phyloP scores from a whole-genome alignment of 495 filamentous ascomycete genomes.

The Penicillium nucicola region DNA sequence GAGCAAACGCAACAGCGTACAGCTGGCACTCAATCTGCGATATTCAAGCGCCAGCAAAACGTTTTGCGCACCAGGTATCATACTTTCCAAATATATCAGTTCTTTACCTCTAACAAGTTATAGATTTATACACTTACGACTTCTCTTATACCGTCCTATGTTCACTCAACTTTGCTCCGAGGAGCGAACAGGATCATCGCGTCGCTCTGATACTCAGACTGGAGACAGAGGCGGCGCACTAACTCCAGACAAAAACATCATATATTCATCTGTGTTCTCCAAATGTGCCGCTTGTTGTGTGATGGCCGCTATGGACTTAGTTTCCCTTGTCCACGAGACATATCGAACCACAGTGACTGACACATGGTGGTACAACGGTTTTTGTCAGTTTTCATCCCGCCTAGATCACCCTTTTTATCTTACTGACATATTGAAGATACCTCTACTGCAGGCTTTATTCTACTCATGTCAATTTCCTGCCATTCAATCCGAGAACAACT shows the following conservation, averaged over 20 bases:
- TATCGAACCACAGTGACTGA: constrained; percentile 36
- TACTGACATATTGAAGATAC: constrained; percentile 25
- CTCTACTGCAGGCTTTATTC: constrained; percentile 39
- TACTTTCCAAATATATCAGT: background rate
- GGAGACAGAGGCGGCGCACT: background rate
- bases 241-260: constrained; percentile 17
- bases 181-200: constrained; percentile 12
- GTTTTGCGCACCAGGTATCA: constrained; percentile 38
- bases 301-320: constrained; percentile 35
- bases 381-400: constrained; percentile 28
- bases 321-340: constrained; percentile 34
- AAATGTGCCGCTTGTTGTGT: constrained; percentile 42
- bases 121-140: constrained; percentile 43
- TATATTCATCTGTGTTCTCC: constrained; percentile 33
- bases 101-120: background rate
- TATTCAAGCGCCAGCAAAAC: constrained; percentile 37
- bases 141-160: constrained; percentile 47
- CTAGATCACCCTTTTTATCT: background rate
- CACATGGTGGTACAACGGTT: constrained; percentile 48
- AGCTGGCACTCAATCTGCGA: constrained; percentile 2
- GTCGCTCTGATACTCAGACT: constrained; percentile 3
- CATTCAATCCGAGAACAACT: constrained; percentile 24
- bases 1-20: constrained; percentile 3
- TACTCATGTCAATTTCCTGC: constrained; percentile 35
- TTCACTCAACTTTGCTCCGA: constrained; percentile 43